These are phyloP conservation scores for Acorus calamus DNA, from an alignment of 106 monocot species.

Conservation along the genomic window DNA sequence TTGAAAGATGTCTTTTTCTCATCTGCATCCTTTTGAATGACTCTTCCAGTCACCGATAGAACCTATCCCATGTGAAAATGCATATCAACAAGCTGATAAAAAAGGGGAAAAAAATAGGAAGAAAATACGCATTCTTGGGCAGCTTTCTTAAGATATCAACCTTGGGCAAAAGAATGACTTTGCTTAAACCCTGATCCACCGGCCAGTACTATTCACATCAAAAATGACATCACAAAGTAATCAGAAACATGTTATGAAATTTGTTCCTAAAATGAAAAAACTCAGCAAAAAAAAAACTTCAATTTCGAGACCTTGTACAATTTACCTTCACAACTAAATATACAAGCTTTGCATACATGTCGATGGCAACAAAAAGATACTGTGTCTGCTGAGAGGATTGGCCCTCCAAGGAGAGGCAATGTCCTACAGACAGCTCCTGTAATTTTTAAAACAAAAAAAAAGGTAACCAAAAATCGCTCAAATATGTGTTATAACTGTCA, in stretches of 20 bases:
- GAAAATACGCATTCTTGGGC: too few relatives aligned
- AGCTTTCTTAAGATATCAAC: slow-evolving; percentile 11
- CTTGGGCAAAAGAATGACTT: slow-evolving; percentile 53
- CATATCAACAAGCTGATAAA: slow-evolving; percentile 1
- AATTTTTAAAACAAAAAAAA: not conserved
- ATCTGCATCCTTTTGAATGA: slow-evolving; percentile 74
- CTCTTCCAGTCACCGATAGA: slow-evolving; percentile 45
- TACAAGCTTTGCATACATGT: slow-evolving; percentile 74
- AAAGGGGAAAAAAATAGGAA: not conserved
- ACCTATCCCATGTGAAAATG: slow-evolving; percentile 22
- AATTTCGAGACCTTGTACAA: too few relatives aligned
- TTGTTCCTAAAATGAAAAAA: too few relatives aligned
- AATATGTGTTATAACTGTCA: too few relatives aligned
- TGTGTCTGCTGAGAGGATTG: not conserved
- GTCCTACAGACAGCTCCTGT: slow-evolving; percentile 69
- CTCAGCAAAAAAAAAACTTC: too few relatives aligned
- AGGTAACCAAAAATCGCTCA: too few relatives aligned
- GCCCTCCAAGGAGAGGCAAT: slow-evolving; percentile 54
- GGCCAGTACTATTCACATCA: slow-evolving; percentile 29
- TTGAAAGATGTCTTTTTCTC: slow-evolving; percentile 82
- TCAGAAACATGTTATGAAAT: too few relatives aligned
- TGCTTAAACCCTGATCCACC: slow-evolving; percentile 59
- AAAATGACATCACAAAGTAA: not conserved
- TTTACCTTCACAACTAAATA: slow-evolving; percentile 65
- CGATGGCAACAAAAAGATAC: slow-evolving; percentile 56